Base-by-base conservation (phyloP, 768 basidiomycete species). In the Asterophora parasitica region DNA sequence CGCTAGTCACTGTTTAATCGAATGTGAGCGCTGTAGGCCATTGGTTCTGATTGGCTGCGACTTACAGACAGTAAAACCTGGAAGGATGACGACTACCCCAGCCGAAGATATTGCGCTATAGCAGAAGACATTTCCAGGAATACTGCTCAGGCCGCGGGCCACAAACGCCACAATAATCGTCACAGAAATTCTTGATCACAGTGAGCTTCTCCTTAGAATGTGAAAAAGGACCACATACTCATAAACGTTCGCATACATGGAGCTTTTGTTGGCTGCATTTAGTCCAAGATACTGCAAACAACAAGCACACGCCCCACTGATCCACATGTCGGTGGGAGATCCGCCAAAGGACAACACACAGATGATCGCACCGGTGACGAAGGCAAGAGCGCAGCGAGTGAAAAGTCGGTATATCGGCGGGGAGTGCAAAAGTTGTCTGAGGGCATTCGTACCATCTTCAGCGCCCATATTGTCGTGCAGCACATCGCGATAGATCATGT, bases 221-320 rank as follows among this genome's bases (percentile, higher is more conserved):
- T 5, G 28, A 23, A 34, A 42, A 32, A 31, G 31, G 37, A 27
- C 4, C 17, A 73, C 90, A 64, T 62, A 93, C 92, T 95, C 92
- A 59, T 93, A 95, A 48, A 94, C 90, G 58, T 92, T 94, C n/a
- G 91, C 90, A 65, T 92, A 94, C 69, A 90, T 85, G 1, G 88
- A 77, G 56, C 86, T 92, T 66, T 88, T 91, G 55, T 83, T 78
- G 3, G 92, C 91, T 7, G 88, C 82, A 58, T 83, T 85, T 40
- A 92, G 69, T 31, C 90, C 88, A 36, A 93, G 73, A 62, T 85
- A 90, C 58, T 89, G 86, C 42, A 94, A 69, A 42, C 82, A 62
- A 48, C 77, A 78, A 8, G 83, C 83, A 45, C 81, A 86, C 0
- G 71, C 61, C 10, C 87, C 88, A 48, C 85, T 82, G 52, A 92